Conservation (phyloP, 768 basidiomycete genomes). For the Mycena metata region DNA sequence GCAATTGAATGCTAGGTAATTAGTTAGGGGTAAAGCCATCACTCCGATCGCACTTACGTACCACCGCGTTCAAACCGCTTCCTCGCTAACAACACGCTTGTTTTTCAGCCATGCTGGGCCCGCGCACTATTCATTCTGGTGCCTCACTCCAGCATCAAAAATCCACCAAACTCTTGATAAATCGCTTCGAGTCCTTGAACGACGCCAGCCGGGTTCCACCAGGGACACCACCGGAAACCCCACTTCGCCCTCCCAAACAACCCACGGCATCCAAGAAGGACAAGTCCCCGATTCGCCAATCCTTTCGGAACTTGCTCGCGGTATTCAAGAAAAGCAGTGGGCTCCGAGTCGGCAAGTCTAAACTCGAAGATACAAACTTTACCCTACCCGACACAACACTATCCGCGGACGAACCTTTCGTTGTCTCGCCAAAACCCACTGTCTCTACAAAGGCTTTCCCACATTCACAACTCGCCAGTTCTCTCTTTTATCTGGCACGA, state of each 20-base stretch:
- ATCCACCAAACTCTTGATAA: slow-evolving; percentile 68
- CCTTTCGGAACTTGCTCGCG: slow-evolving; percentile 72
- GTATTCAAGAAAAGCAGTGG: slow-evolving; percentile 49
- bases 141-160: slow-evolving; percentile 44
- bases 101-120: slow-evolving; percentile 24
- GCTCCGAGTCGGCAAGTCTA: slow-evolving; percentile 28
- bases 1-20: no score
- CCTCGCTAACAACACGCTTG: background rate
- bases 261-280: slow-evolving; percentile 41
- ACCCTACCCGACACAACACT: slow-evolving; percentile 1
- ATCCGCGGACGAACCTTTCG: slow-evolving; percentile 19
- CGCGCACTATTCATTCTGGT: slow-evolving; percentile 19
- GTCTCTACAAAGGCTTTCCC: slow-evolving; percentile 25
- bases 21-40: no score
- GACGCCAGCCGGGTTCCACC: slow-evolving; percentile 23
- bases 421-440: background rate
- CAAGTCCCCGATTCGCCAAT: slow-evolving; percentile 74
- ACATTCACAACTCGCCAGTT: slow-evolving; percentile 28
- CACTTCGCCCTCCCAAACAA: slow-evolving; percentile 37
- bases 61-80: background rate
- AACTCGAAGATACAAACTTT: slow-evolving; percentile 55
- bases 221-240: slow-evolving; percentile 31
- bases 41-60: no score
- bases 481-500: slow-evolving; percentile 35
- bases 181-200: slow-evolving; percentile 64